Evolutionary conservation across 306 rosid genomes (phyloP).

Genomic region (Quercus ilex): DNA sequence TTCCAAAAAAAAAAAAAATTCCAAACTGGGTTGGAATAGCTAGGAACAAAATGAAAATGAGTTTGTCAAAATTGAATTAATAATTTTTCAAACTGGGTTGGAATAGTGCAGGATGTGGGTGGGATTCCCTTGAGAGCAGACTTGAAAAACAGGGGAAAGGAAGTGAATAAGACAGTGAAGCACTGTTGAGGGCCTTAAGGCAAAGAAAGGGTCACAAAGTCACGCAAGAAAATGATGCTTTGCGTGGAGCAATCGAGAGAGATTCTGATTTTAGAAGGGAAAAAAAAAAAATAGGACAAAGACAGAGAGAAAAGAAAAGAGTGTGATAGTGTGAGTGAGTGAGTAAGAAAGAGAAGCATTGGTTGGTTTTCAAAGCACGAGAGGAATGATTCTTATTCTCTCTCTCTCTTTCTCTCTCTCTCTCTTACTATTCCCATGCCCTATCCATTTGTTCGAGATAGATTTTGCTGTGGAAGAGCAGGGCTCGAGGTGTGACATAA

Average conservation of each 20-base stretch:
- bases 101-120: constrained; percentile 23
- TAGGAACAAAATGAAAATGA: neutral
- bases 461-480: constrained; percentile 41
- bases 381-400: constrained; percentile 37
- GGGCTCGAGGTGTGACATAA: constrained; percentile 60
- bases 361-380: constrained; percentile 37
- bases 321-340: neutral
- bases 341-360: neutral
- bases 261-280: constrained; percentile 30
- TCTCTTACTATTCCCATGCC: constrained; percentile 9
- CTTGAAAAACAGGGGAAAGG: constrained; percentile 29
- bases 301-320: neutral
- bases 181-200: constrained; percentile 12
- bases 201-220: constrained; percentile 28
- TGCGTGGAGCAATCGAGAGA: constrained; percentile 62
- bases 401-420: constrained; percentile 18
- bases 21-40: neutral
- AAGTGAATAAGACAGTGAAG: constrained; percentile 36
- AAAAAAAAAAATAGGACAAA: neutral
- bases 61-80: neutral
- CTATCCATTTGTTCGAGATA: constrained; percentile 54
- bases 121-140: constrained; percentile 17
- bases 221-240: constrained; percentile 55
- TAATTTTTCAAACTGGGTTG: neutral
- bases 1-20: neutral